Base-by-base conservation (phyloP, 805 yeast genomes). In the Metschnikowia dekortorum region DNA sequence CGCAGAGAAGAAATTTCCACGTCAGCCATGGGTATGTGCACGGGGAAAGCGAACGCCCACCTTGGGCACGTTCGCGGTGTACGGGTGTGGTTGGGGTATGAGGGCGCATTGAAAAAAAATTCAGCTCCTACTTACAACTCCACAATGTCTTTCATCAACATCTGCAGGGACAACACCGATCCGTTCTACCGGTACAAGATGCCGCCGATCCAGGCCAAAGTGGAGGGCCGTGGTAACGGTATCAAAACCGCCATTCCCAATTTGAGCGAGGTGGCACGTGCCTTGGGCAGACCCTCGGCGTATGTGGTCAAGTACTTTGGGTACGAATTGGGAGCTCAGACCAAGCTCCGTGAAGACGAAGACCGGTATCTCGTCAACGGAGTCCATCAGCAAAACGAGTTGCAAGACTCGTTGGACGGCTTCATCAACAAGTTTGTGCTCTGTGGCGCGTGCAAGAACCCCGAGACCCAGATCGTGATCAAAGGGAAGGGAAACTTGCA, bases 161-260 rank as follows among this genome's bases (percentile, higher is more conserved):
- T 94, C 63, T 85, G 96, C 71, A 90, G 99, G 78, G 97, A 90
- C 66, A 94, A 92, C 78, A 84, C 87, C 64, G 99, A 94, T 76
- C 97, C 97, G 41, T 94, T 94, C 71, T 94, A 94, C 83, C 96
- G 99, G 78, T 94, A 94, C 74, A 94, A 94, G 78, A 94, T 94
- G 99, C 99, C 99, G 67, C 87, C 95, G 39, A 85, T 94, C 72
- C 95, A 88, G 74, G 88, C 97, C 60, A 94, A 94, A 80, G 89
- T 89, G 58, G 98, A 94, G 76, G 99, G 99, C 71, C 83, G 96
- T 69, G 99, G 99, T 76, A 94, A 94, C 75, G 99, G 99, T 84
- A 94, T 94, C 74, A 91, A 90, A 70, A 94, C 99, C 26, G 95
- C 92, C 49, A 85, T 94, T 50, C 82, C 89, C 59, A 94, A 94